phyloP scores from a whole-genome alignment of 352 stramenopile genomes.

The Phytophthora ohioensis region DNA sequence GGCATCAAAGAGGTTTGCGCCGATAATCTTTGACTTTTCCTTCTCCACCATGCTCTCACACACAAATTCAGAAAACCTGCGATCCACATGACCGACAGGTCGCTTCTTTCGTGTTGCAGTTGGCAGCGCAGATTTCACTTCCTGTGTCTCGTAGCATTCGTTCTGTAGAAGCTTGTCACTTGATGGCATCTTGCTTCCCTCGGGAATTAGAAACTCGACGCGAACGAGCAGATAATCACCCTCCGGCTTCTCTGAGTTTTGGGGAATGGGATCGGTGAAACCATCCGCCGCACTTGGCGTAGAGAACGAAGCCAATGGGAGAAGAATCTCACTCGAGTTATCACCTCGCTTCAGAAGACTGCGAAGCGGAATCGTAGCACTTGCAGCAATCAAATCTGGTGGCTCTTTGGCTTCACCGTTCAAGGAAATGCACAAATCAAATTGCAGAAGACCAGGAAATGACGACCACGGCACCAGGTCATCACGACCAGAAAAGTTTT shows the following conservation, averaged over 20 bases:
- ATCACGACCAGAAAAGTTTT: slow-evolving; percentile 80
- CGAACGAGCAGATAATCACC: slow-evolving; percentile 64
- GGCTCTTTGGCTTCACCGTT: slow-evolving; percentile 75
- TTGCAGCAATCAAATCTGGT: slow-evolving; percentile 72
- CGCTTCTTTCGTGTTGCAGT: slow-evolving; percentile 28
- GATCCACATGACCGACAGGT: slow-evolving; percentile 50
- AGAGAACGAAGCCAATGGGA: slow-evolving; percentile 51
- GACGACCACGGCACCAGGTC: slow-evolving; percentile 81
- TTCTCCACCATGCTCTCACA: slow-evolving; percentile 76
- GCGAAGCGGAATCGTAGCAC: slow-evolving; percentile 56
- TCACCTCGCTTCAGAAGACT: slow-evolving; percentile 43
- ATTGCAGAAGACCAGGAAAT: slow-evolving; percentile 76
- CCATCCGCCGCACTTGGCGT: slow-evolving; percentile 10
- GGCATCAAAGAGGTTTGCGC: slow-evolving; percentile 75
- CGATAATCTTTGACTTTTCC: slow-evolving; percentile 72
- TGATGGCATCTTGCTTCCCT: slow-evolving; percentile 25
- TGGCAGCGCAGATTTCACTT: slow-evolving; percentile 18
- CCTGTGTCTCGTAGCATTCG: slow-evolving; percentile 18
- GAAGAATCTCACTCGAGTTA: slow-evolving; percentile 45
- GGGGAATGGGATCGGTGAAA: slow-evolving; percentile 1
- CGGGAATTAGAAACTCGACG: slow-evolving; percentile 52
- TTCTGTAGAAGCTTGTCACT: slow-evolving; percentile 27
- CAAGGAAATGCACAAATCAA: slow-evolving; percentile 79
- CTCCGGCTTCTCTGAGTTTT: slow-evolving; percentile 28
- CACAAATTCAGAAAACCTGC: slow-evolving; percentile 76